These are phyloP conservation scores for Maudiozyma bulderi DNA, from an alignment of 805 yeast genomes.

Conservation along the genomic window DNA sequence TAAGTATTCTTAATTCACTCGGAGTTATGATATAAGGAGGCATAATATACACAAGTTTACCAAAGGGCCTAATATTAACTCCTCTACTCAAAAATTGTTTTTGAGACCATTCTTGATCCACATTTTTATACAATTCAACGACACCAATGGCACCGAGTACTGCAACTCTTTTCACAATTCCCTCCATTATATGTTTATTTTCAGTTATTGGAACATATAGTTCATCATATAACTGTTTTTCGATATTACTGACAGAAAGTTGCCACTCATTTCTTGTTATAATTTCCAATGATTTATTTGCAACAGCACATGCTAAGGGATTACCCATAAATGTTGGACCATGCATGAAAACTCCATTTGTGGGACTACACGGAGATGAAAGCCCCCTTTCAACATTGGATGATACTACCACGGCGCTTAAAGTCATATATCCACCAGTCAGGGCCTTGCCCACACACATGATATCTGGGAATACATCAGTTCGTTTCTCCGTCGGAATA, in stretches of 20 bases:
- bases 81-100: conserved; percentile 8
- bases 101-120: conserved; percentile 19
- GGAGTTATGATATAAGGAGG: conserved; percentile 20
- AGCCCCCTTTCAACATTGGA: conserved; percentile 12
- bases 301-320: conserved; percentile 22
- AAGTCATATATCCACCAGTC: conserved; percentile 23
- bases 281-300: conserved; percentile 18
- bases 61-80: conserved; percentile 21
- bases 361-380: conserved; percentile 10
- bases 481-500: conserved; percentile 6
- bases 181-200: conserved; percentile 3
- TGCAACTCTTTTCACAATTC: conserved; percentile 12
- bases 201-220: conserved; percentile 7
- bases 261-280: conserved; percentile 17
- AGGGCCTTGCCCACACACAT: conserved; percentile 21
- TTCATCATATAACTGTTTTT: conserved; percentile 11
- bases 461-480: conserved; percentile 20
- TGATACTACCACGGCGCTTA: conserved; percentile 18
- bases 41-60: conserved; percentile 19
- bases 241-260: conserved; percentile 12
- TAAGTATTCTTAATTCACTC: conserved; percentile 6
- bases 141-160: conserved; percentile 20
- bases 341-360: conserved; percentile 22
- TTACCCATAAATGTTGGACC: conserved; percentile 26
- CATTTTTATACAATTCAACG: conserved; percentile 12